phyloP scores from a whole-genome alignment of 2,329 filamentous ascomycete species.

The Byssochlamys sp. region DNA sequence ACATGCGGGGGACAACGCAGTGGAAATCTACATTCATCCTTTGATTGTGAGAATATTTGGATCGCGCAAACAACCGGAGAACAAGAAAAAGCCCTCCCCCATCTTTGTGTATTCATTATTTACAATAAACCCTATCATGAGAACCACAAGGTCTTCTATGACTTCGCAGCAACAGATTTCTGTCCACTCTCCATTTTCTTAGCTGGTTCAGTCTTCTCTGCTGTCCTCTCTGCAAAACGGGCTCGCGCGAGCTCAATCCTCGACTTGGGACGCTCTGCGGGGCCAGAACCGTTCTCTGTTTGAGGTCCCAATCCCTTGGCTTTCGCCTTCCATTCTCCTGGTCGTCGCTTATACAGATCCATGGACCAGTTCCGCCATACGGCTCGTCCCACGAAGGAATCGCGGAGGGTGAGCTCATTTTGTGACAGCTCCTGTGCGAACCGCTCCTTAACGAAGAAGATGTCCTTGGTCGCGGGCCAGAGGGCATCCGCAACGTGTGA shows the following conservation, averaged over 20 bases:
- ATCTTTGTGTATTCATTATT: neutral
- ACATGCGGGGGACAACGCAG: neutral
- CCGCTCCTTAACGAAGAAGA: conserved; percentile 59
- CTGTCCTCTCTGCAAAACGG: conserved; percentile 39
- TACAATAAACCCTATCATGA: neutral
- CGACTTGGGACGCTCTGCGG: conserved; percentile 35
- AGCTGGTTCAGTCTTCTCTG: conserved; percentile 7
- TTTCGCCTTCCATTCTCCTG: conserved; percentile 55
- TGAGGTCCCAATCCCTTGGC: conserved; percentile 43
- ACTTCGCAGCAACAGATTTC: conserved; percentile 10
- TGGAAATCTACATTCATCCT: neutral
- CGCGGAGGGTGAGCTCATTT: conserved; percentile 52
- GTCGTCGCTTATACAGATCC: conserved; percentile 57
- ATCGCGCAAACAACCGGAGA: neutral
- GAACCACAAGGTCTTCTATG: neutral
- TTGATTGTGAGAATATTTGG: neutral
- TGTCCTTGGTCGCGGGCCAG: conserved; percentile 53
- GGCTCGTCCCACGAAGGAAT: conserved; percentile 54
- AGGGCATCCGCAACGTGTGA: conserved; percentile 60
- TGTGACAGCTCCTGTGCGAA: conserved; percentile 54
- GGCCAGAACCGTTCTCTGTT: conserved; percentile 10
- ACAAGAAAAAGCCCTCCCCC: neutral
- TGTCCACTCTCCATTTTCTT: conserved; percentile 10
- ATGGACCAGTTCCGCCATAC: conserved; percentile 68
- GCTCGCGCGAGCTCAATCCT: conserved; percentile 50